Conservation (phyloP, 176 grass and related monocot species). For the Cenchrus purpureus region DNA sequence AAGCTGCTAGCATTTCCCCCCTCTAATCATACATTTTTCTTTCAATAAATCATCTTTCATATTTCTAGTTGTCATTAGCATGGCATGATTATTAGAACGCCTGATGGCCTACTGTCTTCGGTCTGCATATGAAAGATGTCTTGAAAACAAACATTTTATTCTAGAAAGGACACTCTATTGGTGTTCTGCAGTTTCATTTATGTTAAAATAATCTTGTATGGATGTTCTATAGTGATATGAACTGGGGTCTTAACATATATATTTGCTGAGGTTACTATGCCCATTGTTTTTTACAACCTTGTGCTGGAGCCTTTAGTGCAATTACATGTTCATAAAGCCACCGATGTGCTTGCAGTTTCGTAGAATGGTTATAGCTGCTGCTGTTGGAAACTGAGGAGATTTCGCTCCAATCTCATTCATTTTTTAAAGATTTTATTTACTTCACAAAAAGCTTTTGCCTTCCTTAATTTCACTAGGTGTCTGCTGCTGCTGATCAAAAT, state of each 20-base stretch:
- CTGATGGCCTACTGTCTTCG: neutral
- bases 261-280: neutral
- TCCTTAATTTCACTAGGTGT: constrained; percentile 71
- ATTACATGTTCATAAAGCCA: neutral
- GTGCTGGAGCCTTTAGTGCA: neutral
- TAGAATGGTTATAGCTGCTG: constrained; percentile 13
- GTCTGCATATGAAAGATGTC: neutral
- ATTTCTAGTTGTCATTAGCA: neutral
- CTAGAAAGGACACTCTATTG: neutral
- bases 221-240: neutral
- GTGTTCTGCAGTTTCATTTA: neutral
- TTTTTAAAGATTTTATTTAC: constrained; percentile 18
- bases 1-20: neutral
- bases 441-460: constrained; percentile 30
- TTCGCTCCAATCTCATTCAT: neutral
- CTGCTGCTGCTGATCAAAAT: constrained; percentile 58
- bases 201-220: neutral
- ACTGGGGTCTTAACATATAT: neutral
- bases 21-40: neutral
- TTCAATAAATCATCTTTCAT: neutral
- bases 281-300: constrained; percentile 1
- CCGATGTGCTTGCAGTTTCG: neutral
- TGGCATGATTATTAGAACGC: neutral
- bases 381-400: neutral
- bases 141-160: constrained; percentile 22